Percentiles rank a stretch among this genome's conserved stretches.
These are phyloP conservation scores for Laguncularia racemosa DNA, from an alignment of 345 rosid genomes.

Conservation along the genomic window DNA sequence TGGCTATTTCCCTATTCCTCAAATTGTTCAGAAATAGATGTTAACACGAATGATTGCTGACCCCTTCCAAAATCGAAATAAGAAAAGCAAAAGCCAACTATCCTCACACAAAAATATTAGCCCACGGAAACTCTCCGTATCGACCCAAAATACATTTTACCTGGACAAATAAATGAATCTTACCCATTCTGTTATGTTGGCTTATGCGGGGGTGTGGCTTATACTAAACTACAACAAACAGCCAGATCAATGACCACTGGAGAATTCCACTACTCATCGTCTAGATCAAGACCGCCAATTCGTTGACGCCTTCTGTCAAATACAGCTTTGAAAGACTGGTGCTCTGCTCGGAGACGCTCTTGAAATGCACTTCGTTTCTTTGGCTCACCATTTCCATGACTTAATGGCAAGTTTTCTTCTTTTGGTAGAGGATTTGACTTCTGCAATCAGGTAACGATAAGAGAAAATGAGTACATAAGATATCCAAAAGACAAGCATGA, in stretches of 20 bases:
- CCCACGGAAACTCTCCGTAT: too few species aligned
- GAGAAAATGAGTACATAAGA: background rate
- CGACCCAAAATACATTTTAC: too few species aligned
- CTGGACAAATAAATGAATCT: too few species aligned
- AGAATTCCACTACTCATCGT: conserved; percentile 26
- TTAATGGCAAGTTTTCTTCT: conserved; percentile 22
- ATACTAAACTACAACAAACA: conserved; percentile 1
- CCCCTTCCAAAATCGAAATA: too few species aligned
- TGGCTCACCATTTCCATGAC: conserved; percentile 30
- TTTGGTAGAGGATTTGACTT: conserved; percentile 62
- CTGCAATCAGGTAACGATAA: conserved; percentile 26
- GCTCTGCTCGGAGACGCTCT: conserved; percentile 74
- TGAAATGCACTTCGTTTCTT: conserved; percentile 56
- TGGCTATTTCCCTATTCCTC: too few species aligned
- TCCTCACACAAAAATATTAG: too few species aligned
- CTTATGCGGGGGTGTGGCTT: too few species aligned
- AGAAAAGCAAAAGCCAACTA: too few species aligned
- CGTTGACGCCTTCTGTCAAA: conserved; percentile 66
- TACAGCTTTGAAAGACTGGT: conserved; percentile 75
- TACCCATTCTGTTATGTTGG: too few species aligned
- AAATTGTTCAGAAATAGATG: too few species aligned
- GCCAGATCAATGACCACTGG: background rate
- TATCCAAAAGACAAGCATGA: background rate
- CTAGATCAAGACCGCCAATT: conserved; percentile 36
- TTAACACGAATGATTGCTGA: too few species aligned